Base-by-base conservation (phyloP, 345 rosid species). In the Dipteronia sinensis region DNA sequence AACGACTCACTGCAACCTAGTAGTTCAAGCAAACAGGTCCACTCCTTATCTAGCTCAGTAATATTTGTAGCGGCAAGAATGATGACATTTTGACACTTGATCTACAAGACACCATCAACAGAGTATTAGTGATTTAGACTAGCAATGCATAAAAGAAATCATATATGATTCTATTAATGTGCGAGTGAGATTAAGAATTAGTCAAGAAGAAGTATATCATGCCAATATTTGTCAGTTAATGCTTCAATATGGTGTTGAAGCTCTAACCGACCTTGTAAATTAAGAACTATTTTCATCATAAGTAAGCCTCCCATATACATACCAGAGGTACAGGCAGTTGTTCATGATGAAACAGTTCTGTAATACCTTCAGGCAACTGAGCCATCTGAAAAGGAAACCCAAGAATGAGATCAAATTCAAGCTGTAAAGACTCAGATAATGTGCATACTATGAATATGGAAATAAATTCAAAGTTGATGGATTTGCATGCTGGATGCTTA, bases 281-380 rank as follows among this genome's bases (percentile, higher is more conserved):
- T 19, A 34, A 51, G 25, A 46, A 65, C 19, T 49, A 51, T 69
- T 42, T 10, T 23, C 66, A 51, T 59, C 51, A 53, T 2, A 7
- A 1, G 58, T 47, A 66, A 81, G 81, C 66, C 74, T 70, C 80
- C 78, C 40, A 64, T 69, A 77, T n/a, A 82, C 83, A 63, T 86
- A 96, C 99, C 95, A 94, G 77, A 80, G 99, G 99, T 63, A 96
- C 88, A 13, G 86, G 78, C 81, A 94, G 91, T 88, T 86, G 89
- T 78, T 94, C 93, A 79, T 94, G 97, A 85, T 92, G 98, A 85
- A 96, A 79, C 69, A 96, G 80, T 82, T 94, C 98, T 19, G 99
- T 94, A 73, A 92, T 90, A 67, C 97, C 97, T 87, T 94, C 99
- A 0, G 99, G 99, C 85, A 96, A 84, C 84, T 89, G 89, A 78